Conservation (phyloP, 306 rosid species). For the Sicyos edulis region DNA sequence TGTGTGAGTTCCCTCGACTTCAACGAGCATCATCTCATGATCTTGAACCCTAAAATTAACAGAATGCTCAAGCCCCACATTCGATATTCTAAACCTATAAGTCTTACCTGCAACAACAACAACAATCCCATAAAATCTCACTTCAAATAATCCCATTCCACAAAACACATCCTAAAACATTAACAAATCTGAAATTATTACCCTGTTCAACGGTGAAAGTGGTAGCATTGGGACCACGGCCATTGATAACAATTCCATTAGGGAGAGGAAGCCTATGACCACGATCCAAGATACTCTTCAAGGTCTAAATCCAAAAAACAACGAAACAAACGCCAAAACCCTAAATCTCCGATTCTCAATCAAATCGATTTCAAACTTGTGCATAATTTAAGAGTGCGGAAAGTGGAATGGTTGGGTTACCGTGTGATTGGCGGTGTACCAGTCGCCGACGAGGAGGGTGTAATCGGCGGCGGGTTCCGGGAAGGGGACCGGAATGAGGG, state of each 20-base stretch:
- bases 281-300: slow-evolving; percentile 44
- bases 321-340: too few relatives aligned
- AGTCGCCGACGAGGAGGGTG: slow-evolving; percentile 78
- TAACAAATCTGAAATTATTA: slow-evolving; percentile 24
- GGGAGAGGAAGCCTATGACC: slow-evolving; percentile 79
- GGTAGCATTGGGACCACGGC: slow-evolving; percentile 51
- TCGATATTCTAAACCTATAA: slow-evolving; percentile 81
- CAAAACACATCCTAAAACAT: too few relatives aligned
- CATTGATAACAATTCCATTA: slow-evolving; percentile 63
- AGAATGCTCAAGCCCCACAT: slow-evolving; percentile 72
- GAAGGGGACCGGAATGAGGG: slow-evolving; percentile 84
- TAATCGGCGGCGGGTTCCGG: slow-evolving; percentile 71
- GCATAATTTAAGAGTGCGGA: not conserved
- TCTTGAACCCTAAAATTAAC: slow-evolving; percentile 83
- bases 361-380: not conserved
- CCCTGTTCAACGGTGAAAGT: slow-evolving; percentile 68
- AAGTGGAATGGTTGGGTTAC: slow-evolving; percentile 25
- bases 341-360: too few relatives aligned
- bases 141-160: too few relatives aligned
- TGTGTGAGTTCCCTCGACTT: slow-evolving; percentile 95
- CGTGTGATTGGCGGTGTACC: slow-evolving; percentile 61
- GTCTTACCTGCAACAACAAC: slow-evolving; percentile 54
- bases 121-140: not conserved
- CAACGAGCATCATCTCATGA: slow-evolving; percentile 66
- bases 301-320: too few relatives aligned